These are phyloP conservation scores for Telopea speciosissima DNA, from an alignment of 177 flowering plant genomes.

Conservation along the genomic window DNA sequence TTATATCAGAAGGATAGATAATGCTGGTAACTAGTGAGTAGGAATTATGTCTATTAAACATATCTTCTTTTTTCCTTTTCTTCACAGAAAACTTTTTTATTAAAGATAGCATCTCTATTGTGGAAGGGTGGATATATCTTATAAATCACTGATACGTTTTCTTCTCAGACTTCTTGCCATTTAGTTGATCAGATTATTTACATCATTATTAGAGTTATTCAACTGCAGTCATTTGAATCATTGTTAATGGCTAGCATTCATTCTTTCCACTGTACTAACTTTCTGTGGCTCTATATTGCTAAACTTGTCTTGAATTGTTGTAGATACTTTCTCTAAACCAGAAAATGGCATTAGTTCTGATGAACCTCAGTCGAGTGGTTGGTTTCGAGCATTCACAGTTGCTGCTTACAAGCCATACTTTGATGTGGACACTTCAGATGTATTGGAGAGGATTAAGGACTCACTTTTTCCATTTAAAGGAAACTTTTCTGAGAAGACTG, in stretches of 20 bases:
- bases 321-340: constrained; percentile 89
- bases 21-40: too few species aligned
- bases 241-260: background rate
- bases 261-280: background rate
- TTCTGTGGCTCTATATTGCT: constrained; percentile 1
- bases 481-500: constrained; percentile 74
- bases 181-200: background rate
- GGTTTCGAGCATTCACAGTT: constrained; percentile 62
- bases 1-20: too few species aligned
- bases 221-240: background rate
- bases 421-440: constrained; percentile 97
- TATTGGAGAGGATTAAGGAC: constrained; percentile 82
- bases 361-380: constrained; percentile 67
- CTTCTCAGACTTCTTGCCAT: background rate
- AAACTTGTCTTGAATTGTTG: constrained; percentile 9
- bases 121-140: background rate
- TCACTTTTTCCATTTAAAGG: constrained; percentile 89
- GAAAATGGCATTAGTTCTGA: constrained; percentile 44
- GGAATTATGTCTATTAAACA: too few species aligned
- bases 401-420: constrained; percentile 86
- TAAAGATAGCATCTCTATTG: background rate
- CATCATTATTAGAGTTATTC: background rate
- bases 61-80: too few species aligned
- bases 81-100: too few species aligned
- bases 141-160: background rate